Percentiles rank a stretch among this genome's conserved stretches.
These are phyloP conservation scores for Cydonia oblonga DNA, from an alignment of 331 rosid species.

Conservation along the genomic window DNA sequence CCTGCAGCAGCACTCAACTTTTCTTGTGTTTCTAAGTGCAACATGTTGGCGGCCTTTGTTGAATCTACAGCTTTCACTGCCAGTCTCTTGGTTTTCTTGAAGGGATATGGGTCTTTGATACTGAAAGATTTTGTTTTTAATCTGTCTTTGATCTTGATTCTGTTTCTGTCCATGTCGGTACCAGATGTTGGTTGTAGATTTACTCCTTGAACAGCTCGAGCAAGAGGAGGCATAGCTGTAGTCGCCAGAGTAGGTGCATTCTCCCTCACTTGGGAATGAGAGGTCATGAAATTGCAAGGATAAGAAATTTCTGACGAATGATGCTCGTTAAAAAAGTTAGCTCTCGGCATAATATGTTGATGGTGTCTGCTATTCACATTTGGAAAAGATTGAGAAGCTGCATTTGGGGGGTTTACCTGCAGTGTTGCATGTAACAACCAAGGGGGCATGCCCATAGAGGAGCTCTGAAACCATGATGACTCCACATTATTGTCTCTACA, in stretches of 20 bases:
- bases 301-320: slow-evolving; percentile 32
- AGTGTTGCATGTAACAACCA: slow-evolving; percentile 52
- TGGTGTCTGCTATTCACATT: slow-evolving; percentile 22
- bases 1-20: slow-evolving; percentile 22
- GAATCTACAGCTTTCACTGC: slow-evolving; percentile 32
- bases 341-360: slow-evolving; percentile 37
- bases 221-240: slow-evolving; percentile 29
- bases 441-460: slow-evolving; percentile 36
- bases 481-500: slow-evolving; percentile 30
- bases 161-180: slow-evolving; percentile 23
- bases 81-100: slow-evolving; percentile 39
- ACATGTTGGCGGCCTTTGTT: slow-evolving; percentile 27
- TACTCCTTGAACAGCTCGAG: slow-evolving; percentile 24
- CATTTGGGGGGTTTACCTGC: slow-evolving; percentile 20
- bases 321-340: slow-evolving; percentile 20
- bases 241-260: slow-evolving; percentile 25
- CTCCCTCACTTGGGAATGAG: slow-evolving; percentile 30
- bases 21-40: slow-evolving; percentile 33
- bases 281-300: slow-evolving; percentile 31
- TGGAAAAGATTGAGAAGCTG: slow-evolving; percentile 33
- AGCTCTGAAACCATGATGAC: slow-evolving; percentile 41
- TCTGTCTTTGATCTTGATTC: slow-evolving; percentile 30
- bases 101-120: slow-evolving; percentile 28
- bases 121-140: no score
- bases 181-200: slow-evolving; percentile 24